A percentile compares a stretch with the other conserved stretches of the same genome.
Conservation (phyloP, 169 alveolate genomes). For the Besnoitia besnoiti region DNA sequence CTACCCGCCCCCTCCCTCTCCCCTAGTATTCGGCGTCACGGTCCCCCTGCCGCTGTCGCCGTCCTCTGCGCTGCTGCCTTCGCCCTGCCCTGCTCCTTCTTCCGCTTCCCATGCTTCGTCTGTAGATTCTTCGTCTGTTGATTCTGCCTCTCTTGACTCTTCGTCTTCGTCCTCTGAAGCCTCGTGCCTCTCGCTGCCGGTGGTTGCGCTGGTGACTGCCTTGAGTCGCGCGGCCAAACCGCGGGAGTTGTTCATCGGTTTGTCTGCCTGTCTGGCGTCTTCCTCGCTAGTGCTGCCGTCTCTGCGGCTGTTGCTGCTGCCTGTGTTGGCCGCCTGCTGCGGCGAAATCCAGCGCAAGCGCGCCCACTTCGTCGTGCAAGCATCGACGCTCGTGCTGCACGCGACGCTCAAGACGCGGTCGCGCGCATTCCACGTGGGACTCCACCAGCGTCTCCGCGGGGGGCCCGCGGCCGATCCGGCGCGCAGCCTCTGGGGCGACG, state of each 20-base stretch:
- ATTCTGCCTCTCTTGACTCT: neutral
- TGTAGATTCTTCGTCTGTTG: too few species aligned
- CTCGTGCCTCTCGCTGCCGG: neutral
- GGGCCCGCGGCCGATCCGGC: neutral
- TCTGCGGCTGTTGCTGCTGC: constrained; percentile 5
- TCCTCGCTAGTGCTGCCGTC: neutral
- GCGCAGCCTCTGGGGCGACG: neutral
- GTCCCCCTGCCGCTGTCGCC: neutral
- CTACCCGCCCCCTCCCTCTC: neutral
- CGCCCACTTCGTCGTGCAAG: neutral
- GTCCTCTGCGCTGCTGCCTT: neutral
- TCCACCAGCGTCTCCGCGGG: neutral
- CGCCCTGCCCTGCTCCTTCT: neutral
- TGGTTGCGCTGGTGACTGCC: neutral
- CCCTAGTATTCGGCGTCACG: neutral
- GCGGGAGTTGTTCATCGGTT: neutral
- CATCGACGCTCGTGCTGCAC: neutral
- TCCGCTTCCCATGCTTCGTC: neutral
- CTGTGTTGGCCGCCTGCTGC: neutral
- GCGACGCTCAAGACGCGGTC: neutral
- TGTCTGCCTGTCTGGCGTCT: neutral
- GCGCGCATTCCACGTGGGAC: neutral
- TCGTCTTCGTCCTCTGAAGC: neutral
- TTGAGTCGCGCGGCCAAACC: neutral
- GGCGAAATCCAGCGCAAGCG: neutral